Conservation (phyloP, 2,329 filamentous ascomycete genomes). For the Magnaporthiopsis rhizophila region DNA sequence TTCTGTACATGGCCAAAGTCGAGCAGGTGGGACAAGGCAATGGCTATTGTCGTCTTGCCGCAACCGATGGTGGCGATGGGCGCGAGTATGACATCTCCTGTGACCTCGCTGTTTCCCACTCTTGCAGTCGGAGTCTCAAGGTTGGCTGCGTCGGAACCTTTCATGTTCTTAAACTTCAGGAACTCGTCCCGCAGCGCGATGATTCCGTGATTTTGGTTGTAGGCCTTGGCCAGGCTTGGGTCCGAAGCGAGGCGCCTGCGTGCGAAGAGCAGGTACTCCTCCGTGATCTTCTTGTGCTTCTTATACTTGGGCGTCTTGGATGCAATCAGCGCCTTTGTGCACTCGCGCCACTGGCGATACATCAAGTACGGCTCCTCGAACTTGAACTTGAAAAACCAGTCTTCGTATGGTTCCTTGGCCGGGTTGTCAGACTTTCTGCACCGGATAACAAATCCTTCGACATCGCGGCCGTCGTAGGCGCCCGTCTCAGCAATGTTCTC, state of each 20-base stretch:
- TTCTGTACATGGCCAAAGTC: slow-evolving; percentile 93
- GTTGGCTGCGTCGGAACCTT: slow-evolving; percentile 80
- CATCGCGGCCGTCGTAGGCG: slow-evolving; percentile 81
- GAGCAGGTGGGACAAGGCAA: slow-evolving; percentile 76
- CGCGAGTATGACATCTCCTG: slow-evolving; percentile 68
- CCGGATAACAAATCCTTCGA: slow-evolving; percentile 93
- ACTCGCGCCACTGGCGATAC: slow-evolving; percentile 98
- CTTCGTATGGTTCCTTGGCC: slow-evolving; percentile 51
- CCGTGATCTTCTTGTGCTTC: slow-evolving; percentile 84
- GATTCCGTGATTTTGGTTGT: slow-evolving; percentile 88
- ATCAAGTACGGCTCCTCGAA: slow-evolving; percentile 98
- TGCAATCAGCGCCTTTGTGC: slow-evolving; percentile 79
- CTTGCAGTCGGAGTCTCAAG: slow-evolving; percentile 52
- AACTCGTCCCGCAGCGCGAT: slow-evolving; percentile 87
- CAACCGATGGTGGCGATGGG: slow-evolving; percentile 92
- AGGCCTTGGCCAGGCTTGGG: slow-evolving; percentile 58
- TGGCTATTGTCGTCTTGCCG: slow-evolving; percentile 87
- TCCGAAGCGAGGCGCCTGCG: slow-evolving; percentile 63
- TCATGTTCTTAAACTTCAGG: slow-evolving; percentile 71
- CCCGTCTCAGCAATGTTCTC: slow-evolving; percentile 82
- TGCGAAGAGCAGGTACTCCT: slow-evolving; percentile 82
- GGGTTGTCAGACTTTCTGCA: slow-evolving; percentile 61
- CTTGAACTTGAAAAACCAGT: slow-evolving; percentile 99
- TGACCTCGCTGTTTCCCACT: slow-evolving; percentile 43
- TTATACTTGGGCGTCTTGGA: slow-evolving; percentile 67